A percentile compares a stretch with the other conserved stretches of the same genome.
Evolutionary conservation across 768 basidiomycete genomes (phyloP).

Genomic region (Sarcomyxa edulis): DNA sequence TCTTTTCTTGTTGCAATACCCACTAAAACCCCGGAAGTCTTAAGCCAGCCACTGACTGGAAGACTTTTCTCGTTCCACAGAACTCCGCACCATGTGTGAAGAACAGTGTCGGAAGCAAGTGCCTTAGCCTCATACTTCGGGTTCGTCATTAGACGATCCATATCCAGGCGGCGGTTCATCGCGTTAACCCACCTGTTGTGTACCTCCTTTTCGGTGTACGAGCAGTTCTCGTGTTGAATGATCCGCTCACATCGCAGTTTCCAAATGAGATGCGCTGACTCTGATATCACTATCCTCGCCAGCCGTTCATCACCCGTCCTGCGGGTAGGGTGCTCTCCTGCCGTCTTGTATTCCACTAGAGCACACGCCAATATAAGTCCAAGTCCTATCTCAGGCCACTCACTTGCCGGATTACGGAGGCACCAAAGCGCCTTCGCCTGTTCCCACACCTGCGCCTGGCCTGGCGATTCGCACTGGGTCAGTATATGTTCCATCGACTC

Average conservation of each 20-base stretch:
- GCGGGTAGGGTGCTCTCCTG: not conserved
- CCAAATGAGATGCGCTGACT: constrained; percentile 17
- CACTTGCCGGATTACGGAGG: not conserved
- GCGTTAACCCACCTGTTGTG: constrained; percentile 9
- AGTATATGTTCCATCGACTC: constrained; percentile 27
- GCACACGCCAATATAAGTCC: constrained; percentile 16
- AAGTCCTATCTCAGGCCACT: constrained; percentile 8
- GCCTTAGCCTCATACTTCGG: constrained; percentile 9
- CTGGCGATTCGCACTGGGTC: constrained; percentile 15
- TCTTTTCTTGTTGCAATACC: no score
- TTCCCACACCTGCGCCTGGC: constrained; percentile 18
- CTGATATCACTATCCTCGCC: constrained; percentile 11
- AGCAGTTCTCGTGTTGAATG: constrained; percentile 5
- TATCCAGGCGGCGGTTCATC: constrained; percentile 6
- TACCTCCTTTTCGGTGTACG: constrained; percentile 1
- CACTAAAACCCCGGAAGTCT: constrained; percentile 15
- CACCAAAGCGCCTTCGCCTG: constrained; percentile 13
- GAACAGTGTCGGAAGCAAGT: not conserved
- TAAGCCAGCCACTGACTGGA: constrained; percentile 11
- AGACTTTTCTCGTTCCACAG: constrained; percentile 9
- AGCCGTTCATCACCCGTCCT: constrained; percentile 4
- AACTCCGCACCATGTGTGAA: constrained; percentile 9
- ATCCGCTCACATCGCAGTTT: constrained; percentile 13
- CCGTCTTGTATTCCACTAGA: no score
- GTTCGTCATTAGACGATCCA: constrained; percentile 7